Evolutionary conservation across 257 asterid genomes (phyloP).

Genomic region (Marsdenia floribunda): DNA sequence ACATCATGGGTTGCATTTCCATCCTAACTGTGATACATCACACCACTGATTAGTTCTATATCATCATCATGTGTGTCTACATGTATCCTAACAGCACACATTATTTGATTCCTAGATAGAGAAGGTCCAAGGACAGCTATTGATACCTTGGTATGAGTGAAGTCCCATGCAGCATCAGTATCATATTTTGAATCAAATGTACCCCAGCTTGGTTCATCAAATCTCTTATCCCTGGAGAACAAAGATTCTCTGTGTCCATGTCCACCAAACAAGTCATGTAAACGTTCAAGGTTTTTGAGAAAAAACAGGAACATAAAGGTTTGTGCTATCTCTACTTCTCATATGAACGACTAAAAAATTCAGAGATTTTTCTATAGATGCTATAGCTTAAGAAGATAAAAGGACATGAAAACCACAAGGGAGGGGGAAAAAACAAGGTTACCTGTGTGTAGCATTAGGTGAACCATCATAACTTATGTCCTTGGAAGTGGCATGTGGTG

Average conservation of each 20-base stretch:
- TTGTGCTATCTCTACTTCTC: background rate
- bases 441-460: constrained; percentile 57
- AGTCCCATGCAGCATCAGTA: constrained; percentile 67
- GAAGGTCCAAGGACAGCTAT: background rate
- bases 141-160: constrained; percentile 32
- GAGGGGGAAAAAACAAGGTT: background rate
- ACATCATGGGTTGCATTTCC: no score
- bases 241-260: constrained; percentile 27
- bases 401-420: background rate
- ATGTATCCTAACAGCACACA: background rate
- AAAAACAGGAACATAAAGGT: constrained; percentile 3
- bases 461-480: constrained; percentile 10
- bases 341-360: background rate
- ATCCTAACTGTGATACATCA: background rate
- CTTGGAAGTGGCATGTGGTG: constrained; percentile 64
- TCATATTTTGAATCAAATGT: constrained; percentile 63
- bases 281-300: background rate
- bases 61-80: background rate
- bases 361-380: background rate
- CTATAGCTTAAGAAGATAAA: background rate
- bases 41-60: background rate
- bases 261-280: constrained; percentile 41
- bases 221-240: constrained; percentile 35
- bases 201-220: constrained; percentile 83
- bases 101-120: background rate